A percentile compares a stretch with the other conserved stretches of the same genome.
These are phyloP conservation scores for Fusarium buxicola DNA, from an alignment of 2,329 filamentous ascomycete genomes.

Conservation along the genomic window DNA sequence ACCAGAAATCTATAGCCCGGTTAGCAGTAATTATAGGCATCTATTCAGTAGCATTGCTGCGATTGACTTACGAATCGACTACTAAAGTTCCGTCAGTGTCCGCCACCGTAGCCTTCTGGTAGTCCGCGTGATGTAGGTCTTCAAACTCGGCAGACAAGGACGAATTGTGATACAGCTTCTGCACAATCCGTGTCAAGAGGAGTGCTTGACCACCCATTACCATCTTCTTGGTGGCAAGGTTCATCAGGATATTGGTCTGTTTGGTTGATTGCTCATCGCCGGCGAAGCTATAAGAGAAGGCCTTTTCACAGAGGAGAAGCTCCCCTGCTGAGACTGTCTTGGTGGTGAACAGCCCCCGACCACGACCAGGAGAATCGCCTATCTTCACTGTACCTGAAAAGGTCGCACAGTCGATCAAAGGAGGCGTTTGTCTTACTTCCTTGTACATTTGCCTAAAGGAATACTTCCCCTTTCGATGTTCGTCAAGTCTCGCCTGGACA, in stretches of 20 bases:
- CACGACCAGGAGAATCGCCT: conserved; percentile 53
- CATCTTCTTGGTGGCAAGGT: conserved; percentile 48
- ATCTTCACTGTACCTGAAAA: conserved; percentile 58
- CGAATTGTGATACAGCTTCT: conserved; percentile 60
- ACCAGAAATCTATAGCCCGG: conserved; percentile 56
- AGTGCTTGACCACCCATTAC: conserved; percentile 54
- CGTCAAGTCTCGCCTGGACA: conserved; percentile 48
- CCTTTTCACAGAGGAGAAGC: conserved; percentile 67
- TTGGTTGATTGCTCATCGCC: conserved; percentile 32
- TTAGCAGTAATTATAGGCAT: neutral
- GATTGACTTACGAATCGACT: conserved; percentile 58
- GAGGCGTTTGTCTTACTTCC: conserved; percentile 52
- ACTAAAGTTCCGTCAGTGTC: conserved; percentile 52
- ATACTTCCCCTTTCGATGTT: conserved; percentile 56
- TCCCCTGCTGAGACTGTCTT: conserved; percentile 60
- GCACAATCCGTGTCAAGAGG: conserved; percentile 55
- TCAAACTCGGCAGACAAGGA: conserved; percentile 11
- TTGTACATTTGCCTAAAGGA: conserved; percentile 52
- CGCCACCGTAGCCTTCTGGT: conserved; percentile 41
- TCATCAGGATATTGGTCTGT: conserved; percentile 50
- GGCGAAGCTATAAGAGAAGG: conserved; percentile 57
- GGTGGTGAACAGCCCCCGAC: conserved; percentile 64
- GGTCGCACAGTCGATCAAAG: conserved; percentile 60
- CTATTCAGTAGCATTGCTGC: fast-evolving
- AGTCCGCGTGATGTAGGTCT: conserved; percentile 56